These are phyloP conservation scores for Penicillium antarcticum DNA, from an alignment of 495 filamentous ascomycete genomes.

Conservation along the genomic window DNA sequence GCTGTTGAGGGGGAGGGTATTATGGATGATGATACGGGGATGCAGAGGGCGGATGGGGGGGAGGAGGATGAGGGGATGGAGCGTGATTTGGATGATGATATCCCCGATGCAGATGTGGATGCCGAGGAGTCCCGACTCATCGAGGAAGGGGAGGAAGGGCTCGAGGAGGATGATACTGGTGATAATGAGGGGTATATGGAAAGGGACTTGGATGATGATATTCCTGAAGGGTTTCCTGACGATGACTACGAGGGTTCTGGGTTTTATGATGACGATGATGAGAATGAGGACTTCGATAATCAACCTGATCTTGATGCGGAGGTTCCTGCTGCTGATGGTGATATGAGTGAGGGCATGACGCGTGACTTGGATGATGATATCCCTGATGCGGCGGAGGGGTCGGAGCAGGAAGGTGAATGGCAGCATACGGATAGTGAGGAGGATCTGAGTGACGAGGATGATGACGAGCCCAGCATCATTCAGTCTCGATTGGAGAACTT, in stretches of 20 bases:
- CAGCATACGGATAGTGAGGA: slow-evolving; percentile 81
- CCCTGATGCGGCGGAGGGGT: slow-evolving; percentile 36
- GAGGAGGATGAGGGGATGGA: slow-evolving; percentile 40
- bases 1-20: slow-evolving; percentile 57
- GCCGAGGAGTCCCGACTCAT: slow-evolving; percentile 36
- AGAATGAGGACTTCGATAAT: slow-evolving; percentile 37
- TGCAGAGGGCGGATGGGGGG: slow-evolving; percentile 21
- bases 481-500: slow-evolving; percentile 29
- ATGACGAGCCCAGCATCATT: slow-evolving; percentile 26
- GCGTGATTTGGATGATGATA: slow-evolving; percentile 47
- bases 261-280: slow-evolving; percentile 30
- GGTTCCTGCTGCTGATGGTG: slow-evolving; percentile 34
- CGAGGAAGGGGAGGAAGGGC: slow-evolving; percentile 41
- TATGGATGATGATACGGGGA: slow-evolving; percentile 22
- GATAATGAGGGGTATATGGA: slow-evolving; percentile 45
- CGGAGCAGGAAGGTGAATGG: slow-evolving; percentile 42
- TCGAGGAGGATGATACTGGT: slow-evolving; percentile 33
- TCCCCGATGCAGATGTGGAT: slow-evolving; percentile 41
- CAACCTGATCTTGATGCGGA: slow-evolving; percentile 44
- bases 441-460: slow-evolving; percentile 53
- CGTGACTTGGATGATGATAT: slow-evolving; percentile 43
- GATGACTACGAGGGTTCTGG: slow-evolving; percentile 42
- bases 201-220: slow-evolving; percentile 50
- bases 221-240: slow-evolving; percentile 46
- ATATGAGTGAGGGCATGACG: slow-evolving; percentile 25